These are phyloP conservation scores for Blastocystis hominis DNA, from an alignment of 352 stramenopile genomes.

Conservation along the genomic window DNA sequence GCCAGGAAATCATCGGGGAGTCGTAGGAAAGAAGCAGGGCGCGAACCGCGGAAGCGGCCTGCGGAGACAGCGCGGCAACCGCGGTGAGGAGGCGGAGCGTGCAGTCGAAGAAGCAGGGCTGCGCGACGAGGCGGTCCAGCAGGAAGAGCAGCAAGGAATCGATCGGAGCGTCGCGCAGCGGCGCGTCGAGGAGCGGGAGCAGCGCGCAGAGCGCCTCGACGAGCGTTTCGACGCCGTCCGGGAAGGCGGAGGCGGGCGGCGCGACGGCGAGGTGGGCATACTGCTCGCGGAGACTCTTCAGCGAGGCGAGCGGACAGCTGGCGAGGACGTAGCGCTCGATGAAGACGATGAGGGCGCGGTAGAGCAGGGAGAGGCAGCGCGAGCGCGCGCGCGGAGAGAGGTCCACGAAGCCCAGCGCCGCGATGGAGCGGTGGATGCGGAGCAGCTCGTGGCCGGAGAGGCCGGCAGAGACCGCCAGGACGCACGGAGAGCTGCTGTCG, in stretches of 20 bases:
- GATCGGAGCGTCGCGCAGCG: background rate
- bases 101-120: background rate
- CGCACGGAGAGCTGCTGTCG: background rate
- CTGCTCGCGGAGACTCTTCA: background rate
- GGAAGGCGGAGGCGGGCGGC: background rate
- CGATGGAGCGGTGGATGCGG: background rate
- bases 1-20: background rate
- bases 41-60: background rate
- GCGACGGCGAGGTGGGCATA: background rate
- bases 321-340: background rate
- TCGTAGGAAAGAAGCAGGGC: background rate
- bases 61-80: background rate
- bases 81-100: background rate
- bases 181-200: background rate
- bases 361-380: background rate
- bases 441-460: background rate
- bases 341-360: background rate
- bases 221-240: slow-evolving; percentile 6
- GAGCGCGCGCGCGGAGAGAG: background rate
- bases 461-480: background rate
- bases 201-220: background rate
- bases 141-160: background rate
- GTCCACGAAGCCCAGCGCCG: background rate
- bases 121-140: background rate
- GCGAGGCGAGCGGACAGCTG: background rate